A percentile compares a stretch with the other conserved stretches of the same genome.
These are phyloP conservation scores for Aspergillus pseudotamarii DNA, from an alignment of 2,329 filamentous ascomycete genomes.

Conservation along the genomic window DNA sequence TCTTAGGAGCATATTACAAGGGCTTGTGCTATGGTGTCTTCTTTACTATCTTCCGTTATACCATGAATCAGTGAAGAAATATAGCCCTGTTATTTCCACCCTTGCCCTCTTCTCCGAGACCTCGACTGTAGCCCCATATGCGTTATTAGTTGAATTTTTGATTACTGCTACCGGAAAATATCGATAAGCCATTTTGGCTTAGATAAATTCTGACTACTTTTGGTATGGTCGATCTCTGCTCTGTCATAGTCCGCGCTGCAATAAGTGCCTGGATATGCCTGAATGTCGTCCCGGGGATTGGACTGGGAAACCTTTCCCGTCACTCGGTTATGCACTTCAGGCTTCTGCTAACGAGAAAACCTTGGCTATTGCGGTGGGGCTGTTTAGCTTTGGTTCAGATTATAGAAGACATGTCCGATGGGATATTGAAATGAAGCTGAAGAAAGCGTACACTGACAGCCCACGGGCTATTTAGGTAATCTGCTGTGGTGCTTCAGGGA, in stretches of 20 bases:
- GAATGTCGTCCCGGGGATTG: constrained; percentile 61
- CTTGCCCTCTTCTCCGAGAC: not conserved
- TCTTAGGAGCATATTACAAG: constrained; percentile 41
- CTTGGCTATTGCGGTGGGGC: constrained; percentile 61
- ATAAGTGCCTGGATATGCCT: constrained; percentile 60
- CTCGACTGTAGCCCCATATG: not conserved
- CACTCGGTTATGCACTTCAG: constrained; percentile 66
- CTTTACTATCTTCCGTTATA: constrained; percentile 55
- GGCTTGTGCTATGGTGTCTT: constrained; percentile 46
- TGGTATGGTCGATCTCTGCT: not conserved
- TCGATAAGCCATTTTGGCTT: not conserved
- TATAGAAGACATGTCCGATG: not conserved
- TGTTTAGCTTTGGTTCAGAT: constrained; percentile 48
- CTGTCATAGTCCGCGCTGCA: constrained; percentile 16
- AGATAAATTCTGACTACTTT: not conserved
- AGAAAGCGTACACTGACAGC: constrained; percentile 57
- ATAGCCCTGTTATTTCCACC: not conserved
- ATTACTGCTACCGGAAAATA: not conserved
- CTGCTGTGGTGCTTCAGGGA: constrained; percentile 39
- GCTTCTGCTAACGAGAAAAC: constrained; percentile 55
- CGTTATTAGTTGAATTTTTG: not conserved
- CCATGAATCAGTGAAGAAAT: not conserved
- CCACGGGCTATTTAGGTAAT: constrained; percentile 60
- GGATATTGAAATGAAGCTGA: constrained; percentile 46
- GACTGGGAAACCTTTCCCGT: constrained; percentile 67